A percentile compares a stretch with the other conserved stretches of the same genome.
Conservation (phyloP, 495 filamentous ascomycete species). For the Parmelia sp. region DNA sequence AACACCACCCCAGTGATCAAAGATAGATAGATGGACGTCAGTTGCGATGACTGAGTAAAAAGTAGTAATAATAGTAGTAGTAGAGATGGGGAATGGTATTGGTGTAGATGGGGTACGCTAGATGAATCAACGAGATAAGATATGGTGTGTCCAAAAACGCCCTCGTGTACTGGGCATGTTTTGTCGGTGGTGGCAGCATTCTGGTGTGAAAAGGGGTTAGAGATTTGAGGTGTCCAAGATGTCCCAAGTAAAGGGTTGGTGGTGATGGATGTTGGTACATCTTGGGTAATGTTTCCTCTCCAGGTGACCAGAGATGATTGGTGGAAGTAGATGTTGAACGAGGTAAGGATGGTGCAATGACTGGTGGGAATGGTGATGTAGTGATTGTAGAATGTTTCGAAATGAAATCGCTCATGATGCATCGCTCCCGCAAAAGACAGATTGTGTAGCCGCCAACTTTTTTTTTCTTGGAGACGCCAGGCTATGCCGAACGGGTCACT, state of each 20-base stretch:
- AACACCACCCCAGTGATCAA: not conserved
- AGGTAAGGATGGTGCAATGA: not conserved
- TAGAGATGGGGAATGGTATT: not conserved
- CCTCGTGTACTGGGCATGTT: not conserved
- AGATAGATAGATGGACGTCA: not conserved
- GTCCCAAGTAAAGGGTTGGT: not conserved
- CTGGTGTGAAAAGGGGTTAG: not conserved
- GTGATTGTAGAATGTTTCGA: not conserved
- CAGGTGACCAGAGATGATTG: not conserved
- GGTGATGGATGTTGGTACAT: not conserved
- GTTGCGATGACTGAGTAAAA: too few species aligned
- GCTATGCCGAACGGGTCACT: not conserved
- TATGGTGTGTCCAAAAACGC: not conserved
- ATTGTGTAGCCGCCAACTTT: not conserved
- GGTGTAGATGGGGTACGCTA: not conserved
- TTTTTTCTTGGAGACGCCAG: conserved; percentile 1
- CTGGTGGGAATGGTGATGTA: too few species aligned
- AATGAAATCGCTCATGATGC: not conserved
- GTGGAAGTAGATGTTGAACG: not conserved
- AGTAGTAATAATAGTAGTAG: not conserved
- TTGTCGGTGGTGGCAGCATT: not conserved
- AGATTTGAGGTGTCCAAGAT: not conserved
- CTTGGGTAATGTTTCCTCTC: not conserved
- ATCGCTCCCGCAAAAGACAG: not conserved
- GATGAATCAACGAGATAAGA: not conserved